Evolutionary conservation across 805 yeast genomes (phyloP), one percentile per base, ranked within the genome.

Genomic region (Candida bentonensis): DNA sequence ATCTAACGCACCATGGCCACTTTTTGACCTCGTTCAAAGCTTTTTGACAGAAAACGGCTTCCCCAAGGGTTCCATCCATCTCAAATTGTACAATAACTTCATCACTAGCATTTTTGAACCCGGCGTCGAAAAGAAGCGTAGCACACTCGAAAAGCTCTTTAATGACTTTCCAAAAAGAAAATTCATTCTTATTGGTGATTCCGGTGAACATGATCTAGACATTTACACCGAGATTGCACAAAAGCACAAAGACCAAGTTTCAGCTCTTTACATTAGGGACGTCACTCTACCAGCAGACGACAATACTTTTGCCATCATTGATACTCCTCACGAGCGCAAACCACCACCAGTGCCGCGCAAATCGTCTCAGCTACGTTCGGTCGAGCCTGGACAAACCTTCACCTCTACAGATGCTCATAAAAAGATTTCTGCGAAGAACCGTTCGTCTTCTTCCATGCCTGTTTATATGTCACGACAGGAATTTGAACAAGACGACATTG

Each of bases 181-280:
- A 54, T 89, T 92, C 58, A 71, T 92, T 21, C 65, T 95, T 42
- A 72, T 92, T 15, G 99, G 99, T 25, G 99, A 92, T 59, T 81
- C 96, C 2, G 97, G 97, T 1, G 98, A 92, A 57, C 81, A 80
- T 51, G 99, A 92, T 64, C 65, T 89, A 39, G 98, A 94, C 56
- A 94, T 96, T 0, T 92, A 92, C 58, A 70, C 76, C 3, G 79
- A 79, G 22, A 63, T 87, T 26, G 83, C 94, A 0, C 62, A 66
- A 33, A 51, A 58, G 25, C 75, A 65, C 53, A 94, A 95, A 0
- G 63, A 67, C 3, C 80, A 76, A 49, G 68, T 92, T 0, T 50
- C 72, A 21, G 94, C 82, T 1, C 84, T 92, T 3, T 88, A 76
- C 57, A 82, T 92, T 27, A 66, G 97, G 36, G 83, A 82, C 41